phyloP scores from a whole-genome alignment of 2,329 filamentous ascomycete species.

The Geosmithia flava region DNA sequence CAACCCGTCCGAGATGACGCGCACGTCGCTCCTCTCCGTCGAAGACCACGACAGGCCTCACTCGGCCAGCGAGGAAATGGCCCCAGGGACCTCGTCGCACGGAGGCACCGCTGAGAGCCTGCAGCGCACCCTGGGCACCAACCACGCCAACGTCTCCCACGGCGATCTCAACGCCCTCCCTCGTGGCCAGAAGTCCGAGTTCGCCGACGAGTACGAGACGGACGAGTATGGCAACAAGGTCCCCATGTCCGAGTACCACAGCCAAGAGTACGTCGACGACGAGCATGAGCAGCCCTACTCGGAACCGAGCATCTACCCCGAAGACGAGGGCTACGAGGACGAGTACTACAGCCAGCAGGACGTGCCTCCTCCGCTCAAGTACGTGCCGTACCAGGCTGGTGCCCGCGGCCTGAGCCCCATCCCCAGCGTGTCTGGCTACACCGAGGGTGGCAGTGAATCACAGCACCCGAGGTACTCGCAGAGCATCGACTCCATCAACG shows the following conservation, averaged over 20 bases:
- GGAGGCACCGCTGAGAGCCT: conserved; percentile 35
- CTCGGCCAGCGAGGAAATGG: conserved; percentile 52
- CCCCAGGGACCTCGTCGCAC: conserved; percentile 42
- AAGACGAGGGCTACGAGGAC: conserved; percentile 22
- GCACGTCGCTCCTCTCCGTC: conserved; percentile 76
- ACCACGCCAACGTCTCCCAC: conserved; percentile 52
- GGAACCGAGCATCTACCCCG: conserved; percentile 24
- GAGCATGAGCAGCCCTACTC: conserved; percentile 19
- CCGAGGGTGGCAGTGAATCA: conserved; percentile 51
- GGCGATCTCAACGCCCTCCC: conserved; percentile 44
- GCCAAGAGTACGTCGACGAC: conserved; percentile 27
- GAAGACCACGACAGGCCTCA: conserved; percentile 56
- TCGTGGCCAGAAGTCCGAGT: conserved; percentile 26
- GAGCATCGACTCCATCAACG: conserved; percentile 31
- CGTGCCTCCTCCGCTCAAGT: conserved; percentile 50
- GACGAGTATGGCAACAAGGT: conserved; percentile 30
- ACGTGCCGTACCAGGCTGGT: conserved; percentile 56
- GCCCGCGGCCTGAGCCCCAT: conserved; percentile 73
- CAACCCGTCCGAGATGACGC: conserved; percentile 74
- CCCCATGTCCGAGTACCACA: conserved; percentile 14
- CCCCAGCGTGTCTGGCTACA: conserved; percentile 83
- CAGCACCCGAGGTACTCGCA: conserved; percentile 44
- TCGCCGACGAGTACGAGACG: conserved; percentile 34
- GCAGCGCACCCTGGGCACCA: conserved; percentile 52
- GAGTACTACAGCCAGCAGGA: conserved; percentile 47